Evolutionary conservation across 2,329 filamentous ascomycete species (phyloP).

Genomic region (Alternaria brassicicola): DNA sequence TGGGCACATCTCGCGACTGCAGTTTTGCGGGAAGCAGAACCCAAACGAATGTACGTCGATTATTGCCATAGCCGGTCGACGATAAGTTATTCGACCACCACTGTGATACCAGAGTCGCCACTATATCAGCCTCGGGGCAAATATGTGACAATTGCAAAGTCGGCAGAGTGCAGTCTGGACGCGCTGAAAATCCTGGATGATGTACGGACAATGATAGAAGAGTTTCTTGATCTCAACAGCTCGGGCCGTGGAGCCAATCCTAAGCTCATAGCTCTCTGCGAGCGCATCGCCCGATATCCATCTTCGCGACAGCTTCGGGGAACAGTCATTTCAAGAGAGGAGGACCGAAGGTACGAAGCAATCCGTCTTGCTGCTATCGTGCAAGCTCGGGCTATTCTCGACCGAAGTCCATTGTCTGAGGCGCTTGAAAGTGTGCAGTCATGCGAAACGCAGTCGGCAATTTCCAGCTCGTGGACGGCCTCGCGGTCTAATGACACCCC

Average conservation of each 20-base stretch:
- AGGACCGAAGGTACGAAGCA: slow-evolving; percentile 46
- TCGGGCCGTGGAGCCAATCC: slow-evolving; percentile 21
- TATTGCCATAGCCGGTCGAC: slow-evolving; percentile 25
- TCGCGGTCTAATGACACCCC: slow-evolving; percentile 24
- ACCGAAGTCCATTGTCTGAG: slow-evolving; percentile 34
- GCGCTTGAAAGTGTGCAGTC: slow-evolving; percentile 25
- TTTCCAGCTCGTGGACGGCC: slow-evolving; percentile 13
- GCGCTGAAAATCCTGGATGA: slow-evolving; percentile 36
- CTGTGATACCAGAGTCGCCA: slow-evolving; percentile 45
- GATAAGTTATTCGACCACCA: slow-evolving; percentile 23
- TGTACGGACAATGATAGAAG: slow-evolving; percentile 38
- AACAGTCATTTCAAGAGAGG: slow-evolving; percentile 16
- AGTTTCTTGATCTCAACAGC: slow-evolving; percentile 33
- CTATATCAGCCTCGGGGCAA: slow-evolving; percentile 39
- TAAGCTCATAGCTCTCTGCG: slow-evolving; percentile 25
- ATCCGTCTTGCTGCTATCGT: slow-evolving; percentile 42
- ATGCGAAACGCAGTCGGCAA: neutral
- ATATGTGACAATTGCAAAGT: slow-evolving; percentile 38
- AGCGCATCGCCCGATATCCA: slow-evolving; percentile 30
- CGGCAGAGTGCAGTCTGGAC: slow-evolving; percentile 16
- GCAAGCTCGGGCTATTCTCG: slow-evolving; percentile 41
- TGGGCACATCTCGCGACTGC: slow-evolving; percentile 44
- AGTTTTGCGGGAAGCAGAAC: slow-evolving; percentile 38
- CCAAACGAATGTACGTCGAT: slow-evolving; percentile 35
- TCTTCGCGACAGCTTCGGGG: slow-evolving; percentile 17